Percentiles rank a stretch among this genome's conserved stretches.
These are phyloP conservation scores for Tricholoma matsutake DNA, from an alignment of 768 basidiomycete species.

Conservation along the genomic window DNA sequence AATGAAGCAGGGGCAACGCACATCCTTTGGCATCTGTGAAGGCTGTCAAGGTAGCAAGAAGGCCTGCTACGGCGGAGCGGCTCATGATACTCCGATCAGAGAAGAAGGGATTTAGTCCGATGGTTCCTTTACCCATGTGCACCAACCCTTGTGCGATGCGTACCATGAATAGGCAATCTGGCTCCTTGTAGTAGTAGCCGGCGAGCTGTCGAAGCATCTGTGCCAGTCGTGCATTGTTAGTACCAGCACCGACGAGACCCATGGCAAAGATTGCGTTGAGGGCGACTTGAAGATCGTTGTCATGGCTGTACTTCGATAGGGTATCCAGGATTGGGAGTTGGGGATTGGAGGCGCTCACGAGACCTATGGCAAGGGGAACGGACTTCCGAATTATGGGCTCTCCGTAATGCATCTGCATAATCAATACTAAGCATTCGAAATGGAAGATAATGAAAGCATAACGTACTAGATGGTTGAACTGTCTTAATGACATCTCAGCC, in stretches of 20 bases:
- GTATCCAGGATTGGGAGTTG: constrained; percentile 93
- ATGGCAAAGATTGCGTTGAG: constrained; percentile 98
- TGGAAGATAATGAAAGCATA: not conserved
- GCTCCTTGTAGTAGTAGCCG: constrained; percentile 97
- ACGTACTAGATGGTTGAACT: constrained; percentile 93
- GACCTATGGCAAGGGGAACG: constrained; percentile 91
- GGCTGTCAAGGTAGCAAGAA: constrained; percentile 83
- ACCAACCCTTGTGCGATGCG: constrained; percentile 94
- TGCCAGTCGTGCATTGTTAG: constrained; percentile 96
- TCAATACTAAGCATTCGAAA: not conserved
- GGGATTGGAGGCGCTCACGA: constrained; percentile 94
- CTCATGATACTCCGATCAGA: constrained; percentile 88
- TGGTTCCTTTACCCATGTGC: constrained; percentile 99
- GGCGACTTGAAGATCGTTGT: constrained; percentile 95
- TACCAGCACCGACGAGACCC: constrained; percentile 97
- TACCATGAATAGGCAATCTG: constrained; percentile 95
- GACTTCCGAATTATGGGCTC: constrained; percentile 89
- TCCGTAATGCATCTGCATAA: constrained; percentile 91
- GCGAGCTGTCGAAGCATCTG: constrained; percentile 98
- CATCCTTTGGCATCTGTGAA: constrained; percentile 94
- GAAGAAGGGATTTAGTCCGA: constrained; percentile 97
- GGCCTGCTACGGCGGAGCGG: constrained; percentile 82
- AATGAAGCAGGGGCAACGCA: constrained; percentile 42
- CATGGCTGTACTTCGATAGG: constrained; percentile 97
- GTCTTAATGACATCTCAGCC: constrained; percentile 94